Base-by-base conservation (phyloP, 257 asterid genomes). In the Cruciata laevipes region DNA sequence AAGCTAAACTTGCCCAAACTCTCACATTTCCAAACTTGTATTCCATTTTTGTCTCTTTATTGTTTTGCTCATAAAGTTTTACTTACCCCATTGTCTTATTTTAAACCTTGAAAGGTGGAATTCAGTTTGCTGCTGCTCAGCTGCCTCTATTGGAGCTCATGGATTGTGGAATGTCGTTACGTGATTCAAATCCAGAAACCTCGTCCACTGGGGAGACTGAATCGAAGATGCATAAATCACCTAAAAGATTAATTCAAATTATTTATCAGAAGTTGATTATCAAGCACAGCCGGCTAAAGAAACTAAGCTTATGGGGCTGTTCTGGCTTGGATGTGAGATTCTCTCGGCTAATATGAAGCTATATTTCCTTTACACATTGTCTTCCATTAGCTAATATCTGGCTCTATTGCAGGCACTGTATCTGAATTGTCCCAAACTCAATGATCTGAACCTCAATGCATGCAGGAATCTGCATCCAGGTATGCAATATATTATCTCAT, bases 261-360 rank as follows among this genome's bases (percentile, higher is more conserved):
- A 79, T 79, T 64, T 85, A 85, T 78, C 99, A 94, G 76, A 94
- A 94, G 89, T 60, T 90, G 79, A 90, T 94, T 44, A 89, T 94
- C 71, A 94, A 94, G 82, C 99, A 94, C 74, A 83, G 71, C 79
- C 82, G 83, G 68, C 72, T 94, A 83, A 89, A 84, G 87, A 88
- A 87, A 79, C 83, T 94, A 65, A 94, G 99, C 85, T 83, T 94
- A 67, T 94, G 99, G 99, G 99, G 99, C 62, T 94, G 98, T 76
- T 90, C 98, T 49, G 96, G 95, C 61, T 84, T 94, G 80, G 96
- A 94, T 80, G 99, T 94, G 80, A 86, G 95, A 72, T 79, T 72
- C 75, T 75, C 55, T 47, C 24, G 33, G 62, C 69, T 51, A 8
- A 63, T 47, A 47, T 31, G 0, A n/a, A 12, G 55, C 30, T 35